Evolutionary conservation across 164 flowering plant genomes (phyloP), one percentile per base, ranked within the genome.

Genomic region (Vitis rupestris): DNA sequence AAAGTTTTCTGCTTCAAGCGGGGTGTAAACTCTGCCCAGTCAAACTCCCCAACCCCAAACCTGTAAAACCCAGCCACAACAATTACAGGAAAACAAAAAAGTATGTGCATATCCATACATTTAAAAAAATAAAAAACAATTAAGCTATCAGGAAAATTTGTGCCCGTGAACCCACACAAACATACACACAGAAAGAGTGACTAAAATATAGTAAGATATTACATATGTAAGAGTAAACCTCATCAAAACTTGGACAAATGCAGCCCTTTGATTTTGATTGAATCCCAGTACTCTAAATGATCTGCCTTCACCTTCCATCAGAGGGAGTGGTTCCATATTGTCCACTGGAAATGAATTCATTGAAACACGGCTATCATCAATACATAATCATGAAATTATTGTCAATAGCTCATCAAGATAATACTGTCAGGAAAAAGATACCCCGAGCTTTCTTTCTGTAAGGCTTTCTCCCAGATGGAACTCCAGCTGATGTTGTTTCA

Each of bases 231-330:
- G 50, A 56, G 54, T 12, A 51, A 69, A 96, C 99, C 99, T 96
- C 99, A 96, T 93, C 79, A 96, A 72, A 74, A 90, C 79, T 73
- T 89, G 97, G 52, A 92, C 95, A 86, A 96, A 96, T 53, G 81
- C 79, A 76, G 95, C 95, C 76, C 99, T 86, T 74, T 96, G 98
- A 64, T 72, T 85, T 75, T 90, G 92, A 77, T 88, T 96, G 78
- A 96, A 93, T 61, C 99, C 99, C 56, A 93, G 83, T 56, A 96
- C 94, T 69, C 87, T 83, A 58, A 96, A 82, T 9, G 97, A 86
- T 78, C 79, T 92, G 54, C 99, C 99, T 83, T 93, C 95, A 70
- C 99, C 99, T 81, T 90, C 99, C 97, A 93, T 92, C 70, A 96
- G 68, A 72, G 98, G 98, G 75, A 75, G 81, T 47, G 88, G 83